These are phyloP conservation scores for Pterocarpus santalinus DNA, from an alignment of 306 rosid genomes.

Conservation along the genomic window DNA sequence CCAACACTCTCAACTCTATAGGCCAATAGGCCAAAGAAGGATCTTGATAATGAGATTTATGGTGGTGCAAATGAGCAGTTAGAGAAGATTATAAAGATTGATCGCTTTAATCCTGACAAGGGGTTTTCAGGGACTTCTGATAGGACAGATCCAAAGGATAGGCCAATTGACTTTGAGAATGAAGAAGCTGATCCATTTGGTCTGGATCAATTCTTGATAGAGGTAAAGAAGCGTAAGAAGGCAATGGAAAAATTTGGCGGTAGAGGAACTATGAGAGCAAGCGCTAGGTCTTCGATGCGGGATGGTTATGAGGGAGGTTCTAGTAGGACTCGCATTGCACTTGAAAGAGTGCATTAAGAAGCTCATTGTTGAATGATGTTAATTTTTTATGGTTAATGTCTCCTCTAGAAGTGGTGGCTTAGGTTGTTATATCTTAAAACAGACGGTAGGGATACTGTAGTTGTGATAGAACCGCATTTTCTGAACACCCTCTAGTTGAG, in stretches of 20 bases:
- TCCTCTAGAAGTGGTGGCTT: not conserved
- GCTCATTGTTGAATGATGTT: slow-evolving; percentile 11
- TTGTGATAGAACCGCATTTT: not conserved
- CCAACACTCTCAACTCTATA: too few relatives aligned
- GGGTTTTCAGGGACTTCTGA: too few relatives aligned
- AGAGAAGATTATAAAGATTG: too few relatives aligned
- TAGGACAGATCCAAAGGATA: too few relatives aligned
- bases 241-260: slow-evolving; percentile 57
- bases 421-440: not conserved
- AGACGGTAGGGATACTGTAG: not conserved
- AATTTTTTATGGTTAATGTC: slow-evolving; percentile 4
- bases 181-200: too few relatives aligned
- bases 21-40: too few relatives aligned
- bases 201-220: too few relatives aligned
- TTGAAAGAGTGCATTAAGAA: slow-evolving; percentile 76
- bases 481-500: not conserved
- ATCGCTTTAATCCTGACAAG: too few relatives aligned
- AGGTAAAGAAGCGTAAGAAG: too few relatives aligned
- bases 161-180: too few relatives aligned
- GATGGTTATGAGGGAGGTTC: slow-evolving; percentile 83
- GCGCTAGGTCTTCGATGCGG: slow-evolving; percentile 83
- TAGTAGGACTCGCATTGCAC: slow-evolving; percentile 81
- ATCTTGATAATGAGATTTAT: too few relatives aligned
- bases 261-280: slow-evolving; percentile 91
- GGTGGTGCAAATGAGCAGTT: too few relatives aligned